Conservation (phyloP, 2,329 filamentous ascomycete genomes). For the Talaromyces sp. region DNA sequence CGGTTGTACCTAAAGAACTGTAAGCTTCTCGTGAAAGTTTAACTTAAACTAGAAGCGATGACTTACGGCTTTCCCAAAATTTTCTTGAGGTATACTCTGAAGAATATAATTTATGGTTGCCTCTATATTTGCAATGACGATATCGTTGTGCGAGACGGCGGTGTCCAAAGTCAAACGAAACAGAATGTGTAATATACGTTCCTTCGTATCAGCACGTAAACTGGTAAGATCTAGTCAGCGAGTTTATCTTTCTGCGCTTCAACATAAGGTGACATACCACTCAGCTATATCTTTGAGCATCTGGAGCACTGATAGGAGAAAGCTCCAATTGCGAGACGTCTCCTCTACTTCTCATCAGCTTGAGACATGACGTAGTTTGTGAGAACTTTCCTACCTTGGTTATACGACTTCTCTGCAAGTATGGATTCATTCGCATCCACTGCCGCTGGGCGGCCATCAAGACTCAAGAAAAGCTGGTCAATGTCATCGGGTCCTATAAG, state of each 20-base stretch:
- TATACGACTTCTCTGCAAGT: constrained; percentile 26
- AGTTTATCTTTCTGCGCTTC: background rate
- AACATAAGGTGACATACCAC: constrained; percentile 28
- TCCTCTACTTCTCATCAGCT: constrained; percentile 18
- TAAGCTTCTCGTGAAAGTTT: background rate
- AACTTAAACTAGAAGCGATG: background rate
- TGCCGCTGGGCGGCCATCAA: constrained; percentile 57
- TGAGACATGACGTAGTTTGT: background rate
- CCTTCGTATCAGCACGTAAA: constrained; percentile 34
- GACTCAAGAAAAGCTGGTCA: constrained; percentile 55
- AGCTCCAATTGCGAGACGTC: constrained; percentile 22
- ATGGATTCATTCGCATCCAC: constrained; percentile 37
- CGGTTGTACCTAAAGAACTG: constrained; percentile 28
- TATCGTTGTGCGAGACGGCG: constrained; percentile 31
- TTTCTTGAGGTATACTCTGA: constrained; percentile 27
- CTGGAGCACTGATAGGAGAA: constrained; percentile 36
- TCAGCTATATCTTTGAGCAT: constrained; percentile 34
- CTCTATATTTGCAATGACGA: constrained; percentile 35
- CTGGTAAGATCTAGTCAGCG: constrained; percentile 28
- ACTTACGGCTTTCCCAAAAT: constrained; percentile 28
- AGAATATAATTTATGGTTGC: constrained; percentile 34
- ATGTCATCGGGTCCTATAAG: constrained; percentile 43
- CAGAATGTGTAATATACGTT: constrained; percentile 34
- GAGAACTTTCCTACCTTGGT: background rate
- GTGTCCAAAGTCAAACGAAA: constrained; percentile 41